Evolutionary conservation across 192 early-diverging fungal genomes (phyloP).

Genomic region (Entomortierella lignicola): DNA sequence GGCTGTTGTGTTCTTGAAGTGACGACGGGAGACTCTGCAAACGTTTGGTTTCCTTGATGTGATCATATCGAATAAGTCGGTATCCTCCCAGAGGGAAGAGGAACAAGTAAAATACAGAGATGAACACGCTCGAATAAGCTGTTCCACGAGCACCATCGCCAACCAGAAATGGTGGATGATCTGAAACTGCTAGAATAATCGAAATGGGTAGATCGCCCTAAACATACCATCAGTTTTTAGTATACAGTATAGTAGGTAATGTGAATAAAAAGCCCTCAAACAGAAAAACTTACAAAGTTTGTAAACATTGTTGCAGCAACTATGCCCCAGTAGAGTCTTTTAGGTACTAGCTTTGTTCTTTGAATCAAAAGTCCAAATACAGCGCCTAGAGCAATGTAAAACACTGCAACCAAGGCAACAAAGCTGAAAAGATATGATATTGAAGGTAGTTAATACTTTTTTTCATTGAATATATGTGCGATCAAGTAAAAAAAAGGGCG

Average conservation of each 20-base stretch:
- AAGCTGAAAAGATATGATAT: conserved; percentile 1
- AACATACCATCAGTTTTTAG: not conserved
- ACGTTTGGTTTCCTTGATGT: conserved; percentile 45
- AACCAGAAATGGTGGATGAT: conserved; percentile 47
- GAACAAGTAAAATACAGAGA: conserved; percentile 37
- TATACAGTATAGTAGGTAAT: too few species aligned
- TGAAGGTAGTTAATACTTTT: not conserved
- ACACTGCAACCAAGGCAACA: conserved; percentile 21
- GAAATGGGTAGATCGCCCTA: conserved; percentile 54
- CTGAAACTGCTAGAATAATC: conserved; percentile 43
- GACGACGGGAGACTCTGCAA: conserved; percentile 4
- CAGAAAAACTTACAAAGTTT: conserved; percentile 30
- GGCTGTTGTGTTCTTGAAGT: not conserved
- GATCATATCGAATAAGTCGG: conserved; percentile 37
- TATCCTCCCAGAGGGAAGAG: conserved; percentile 50
- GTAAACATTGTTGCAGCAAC: conserved; percentile 50
- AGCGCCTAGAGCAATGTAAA: conserved; percentile 21
- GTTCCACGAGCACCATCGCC: conserved; percentile 43
- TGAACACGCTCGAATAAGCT: conserved; percentile 46
- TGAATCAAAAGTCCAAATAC: conserved; percentile 28
- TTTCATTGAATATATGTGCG: not conserved
- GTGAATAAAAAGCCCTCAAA: too few species aligned
- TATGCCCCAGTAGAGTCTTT: conserved; percentile 37
- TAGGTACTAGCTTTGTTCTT: conserved; percentile 29
- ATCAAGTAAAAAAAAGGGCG: too few species aligned